Conservation (phyloP, 2,329 filamentous ascomycete species). For the Penicillium sp. region DNA sequence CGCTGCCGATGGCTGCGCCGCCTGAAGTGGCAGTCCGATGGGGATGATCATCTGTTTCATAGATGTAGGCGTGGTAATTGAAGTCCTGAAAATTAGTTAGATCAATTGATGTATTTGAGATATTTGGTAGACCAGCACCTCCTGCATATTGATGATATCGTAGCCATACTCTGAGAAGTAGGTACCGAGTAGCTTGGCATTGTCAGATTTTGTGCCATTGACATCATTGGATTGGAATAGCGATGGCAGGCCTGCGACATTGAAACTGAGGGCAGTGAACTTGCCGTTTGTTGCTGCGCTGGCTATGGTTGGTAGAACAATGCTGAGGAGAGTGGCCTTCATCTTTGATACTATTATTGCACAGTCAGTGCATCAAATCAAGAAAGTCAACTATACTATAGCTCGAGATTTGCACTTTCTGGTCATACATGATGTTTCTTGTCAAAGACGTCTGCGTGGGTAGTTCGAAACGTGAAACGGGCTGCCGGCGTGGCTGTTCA, state of each 20-base stretch:
- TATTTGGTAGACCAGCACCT: conserved; percentile 39
- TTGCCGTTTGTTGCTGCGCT: conserved; percentile 35
- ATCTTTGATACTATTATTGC: not conserved
- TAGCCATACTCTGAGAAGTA: conserved; percentile 58
- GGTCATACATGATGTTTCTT: too few species aligned
- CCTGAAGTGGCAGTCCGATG: conserved; percentile 64
- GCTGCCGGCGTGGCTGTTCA: not conserved
- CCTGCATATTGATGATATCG: conserved; percentile 65
- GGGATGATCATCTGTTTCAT: conserved; percentile 51
- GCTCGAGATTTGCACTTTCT: too few species aligned
- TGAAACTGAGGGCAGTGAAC: conserved; percentile 58
- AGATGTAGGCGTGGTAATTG: conserved; percentile 65
- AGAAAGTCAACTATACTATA: too few species aligned
- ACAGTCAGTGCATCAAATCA: not conserved
- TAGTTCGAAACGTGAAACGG: not conserved
- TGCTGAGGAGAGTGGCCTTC: conserved; percentile 3
- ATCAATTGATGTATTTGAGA: not conserved
- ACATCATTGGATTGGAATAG: conserved; percentile 59
- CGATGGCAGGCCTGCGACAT: conserved; percentile 59
- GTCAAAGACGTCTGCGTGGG: too few species aligned
- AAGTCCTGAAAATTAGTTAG: conserved; percentile 51
- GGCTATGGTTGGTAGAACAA: conserved; percentile 7
- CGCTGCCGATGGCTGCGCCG: conserved; percentile 62
- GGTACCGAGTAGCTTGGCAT: conserved; percentile 57
- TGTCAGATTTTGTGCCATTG: conserved; percentile 60